Percentiles rank a stretch among this genome's conserved stretches.
These are phyloP conservation scores for Apiospora malaysiana DNA, from an alignment of 2,329 filamentous ascomycete species.

Conservation along the genomic window DNA sequence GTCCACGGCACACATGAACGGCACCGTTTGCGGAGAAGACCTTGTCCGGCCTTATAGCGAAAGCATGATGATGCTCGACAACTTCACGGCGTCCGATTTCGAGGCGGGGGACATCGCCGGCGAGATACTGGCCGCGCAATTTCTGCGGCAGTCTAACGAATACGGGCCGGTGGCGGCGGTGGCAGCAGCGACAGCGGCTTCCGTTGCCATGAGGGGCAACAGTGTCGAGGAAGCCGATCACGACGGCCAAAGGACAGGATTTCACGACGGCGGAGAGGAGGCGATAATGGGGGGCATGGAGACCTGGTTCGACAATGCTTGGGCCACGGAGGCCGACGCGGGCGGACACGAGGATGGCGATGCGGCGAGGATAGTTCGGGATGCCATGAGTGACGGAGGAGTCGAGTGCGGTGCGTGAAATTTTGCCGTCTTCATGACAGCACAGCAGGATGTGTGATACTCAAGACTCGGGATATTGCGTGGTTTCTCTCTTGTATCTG, in stretches of 20 bases:
- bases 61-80: constrained; percentile 28
- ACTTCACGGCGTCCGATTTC: constrained; percentile 31
- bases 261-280: constrained; percentile 24
- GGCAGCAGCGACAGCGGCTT: constrained; percentile 21
- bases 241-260: not conserved
- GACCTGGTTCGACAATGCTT: constrained; percentile 47
- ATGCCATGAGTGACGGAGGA: not conserved
- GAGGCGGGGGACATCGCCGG: constrained; percentile 39
- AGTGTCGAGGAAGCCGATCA: constrained; percentile 10
- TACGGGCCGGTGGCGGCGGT: constrained; percentile 20
- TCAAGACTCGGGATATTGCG: not conserved
- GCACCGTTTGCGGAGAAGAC: constrained; percentile 23
- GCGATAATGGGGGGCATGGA: constrained; percentile 37
- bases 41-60: constrained; percentile 24
- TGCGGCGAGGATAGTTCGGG: constrained; percentile 11
- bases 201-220: constrained; percentile 4
- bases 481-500: not conserved
- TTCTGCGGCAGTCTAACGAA: constrained; percentile 32
- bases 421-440: not conserved
- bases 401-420: constrained; percentile 15
- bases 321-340: constrained; percentile 38
- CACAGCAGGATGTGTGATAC: not conserved
- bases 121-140: constrained; percentile 42
- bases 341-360: constrained; percentile 31
- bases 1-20: constrained; percentile 15